These are phyloP conservation scores for Daldinia loculata DNA, from an alignment of 495 filamentous ascomycete genomes.

Conservation along the genomic window DNA sequence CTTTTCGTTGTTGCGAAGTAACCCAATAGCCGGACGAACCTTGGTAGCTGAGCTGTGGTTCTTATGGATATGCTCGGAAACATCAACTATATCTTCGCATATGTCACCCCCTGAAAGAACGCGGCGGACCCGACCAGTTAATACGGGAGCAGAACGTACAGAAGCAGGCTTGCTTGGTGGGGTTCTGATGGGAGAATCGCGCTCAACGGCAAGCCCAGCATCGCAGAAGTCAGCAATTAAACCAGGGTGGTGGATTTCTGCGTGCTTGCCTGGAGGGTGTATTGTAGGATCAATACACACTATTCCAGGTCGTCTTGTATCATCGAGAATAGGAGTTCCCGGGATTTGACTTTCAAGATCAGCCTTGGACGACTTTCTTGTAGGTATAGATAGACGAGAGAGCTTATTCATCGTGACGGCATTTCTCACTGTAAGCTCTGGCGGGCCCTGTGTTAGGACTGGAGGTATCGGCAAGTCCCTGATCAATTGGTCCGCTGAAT, in stretches of 20 bases:
- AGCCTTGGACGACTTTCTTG: constrained; percentile 9
- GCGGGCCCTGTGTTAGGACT: constrained; percentile 23
- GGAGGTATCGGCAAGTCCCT: constrained; percentile 41
- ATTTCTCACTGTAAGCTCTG: constrained; percentile 8
- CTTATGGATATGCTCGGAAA: constrained; percentile 44
- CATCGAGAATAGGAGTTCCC: background rate
- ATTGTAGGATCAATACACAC: constrained; percentile 29
- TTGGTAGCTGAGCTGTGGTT: constrained; percentile 46
- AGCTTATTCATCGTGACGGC: constrained; percentile 9
- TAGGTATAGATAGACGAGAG: constrained; percentile 16
- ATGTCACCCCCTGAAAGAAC: constrained; percentile 43
- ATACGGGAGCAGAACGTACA: constrained; percentile 2
- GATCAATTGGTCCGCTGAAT: constrained; percentile 9
- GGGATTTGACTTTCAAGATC: background rate
- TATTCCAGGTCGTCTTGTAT: constrained; percentile 11
- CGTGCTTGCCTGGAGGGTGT: constrained; percentile 23
- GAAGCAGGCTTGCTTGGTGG: constrained; percentile 19
- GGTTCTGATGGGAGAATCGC: constrained; percentile 32
- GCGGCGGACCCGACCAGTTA: constrained; percentile 40
- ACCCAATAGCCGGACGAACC: constrained; percentile 43
- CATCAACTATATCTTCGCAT: constrained; percentile 42
- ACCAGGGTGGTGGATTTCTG: constrained; percentile 22
- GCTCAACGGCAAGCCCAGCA: constrained; percentile 23
- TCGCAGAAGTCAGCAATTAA: constrained; percentile 31
- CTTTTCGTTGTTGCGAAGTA: constrained; percentile 2